Percentiles rank a stretch among this genome's conserved stretches.
Conservation (phyloP, 2,329 filamentous ascomycete species). For the Fusarium avenaceum region DNA sequence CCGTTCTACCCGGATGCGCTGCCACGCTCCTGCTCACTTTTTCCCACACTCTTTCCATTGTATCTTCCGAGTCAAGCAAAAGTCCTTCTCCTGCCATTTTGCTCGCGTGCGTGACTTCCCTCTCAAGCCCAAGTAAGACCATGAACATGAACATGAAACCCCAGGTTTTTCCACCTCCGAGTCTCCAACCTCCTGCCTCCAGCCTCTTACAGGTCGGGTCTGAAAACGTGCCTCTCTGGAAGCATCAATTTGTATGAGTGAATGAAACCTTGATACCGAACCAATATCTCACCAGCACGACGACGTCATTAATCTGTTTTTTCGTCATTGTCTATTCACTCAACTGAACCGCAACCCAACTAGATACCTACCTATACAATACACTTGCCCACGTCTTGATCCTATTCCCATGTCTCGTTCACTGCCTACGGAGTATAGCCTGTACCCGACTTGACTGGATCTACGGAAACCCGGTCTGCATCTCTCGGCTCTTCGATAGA, state of each 20-base stretch:
- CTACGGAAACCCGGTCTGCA: conserved; percentile 33
- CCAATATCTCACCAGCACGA: conserved; percentile 4
- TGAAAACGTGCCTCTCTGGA: conserved; percentile 30
- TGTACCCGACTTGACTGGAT: conserved; percentile 25
- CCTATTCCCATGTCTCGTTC: no score
- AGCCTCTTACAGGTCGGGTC: conserved; percentile 17
- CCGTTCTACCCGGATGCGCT: conserved; percentile 43
- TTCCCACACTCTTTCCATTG: background rate
- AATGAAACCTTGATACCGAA: background rate
- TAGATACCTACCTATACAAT: background rate
- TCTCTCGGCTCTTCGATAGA: conserved; percentile 42
- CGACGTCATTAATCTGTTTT: conserved; percentile 23
- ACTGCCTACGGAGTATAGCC: no score
- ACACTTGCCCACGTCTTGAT: no score
- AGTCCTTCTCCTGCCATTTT: background rate
- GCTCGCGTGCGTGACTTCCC: conserved; percentile 34
- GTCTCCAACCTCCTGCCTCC: conserved; percentile 16
- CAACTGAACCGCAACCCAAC: no score
- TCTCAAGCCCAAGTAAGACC: conserved; percentile 3
- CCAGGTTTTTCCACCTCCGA: conserved; percentile 33
- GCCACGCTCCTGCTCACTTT: background rate
- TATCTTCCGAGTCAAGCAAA: background rate
- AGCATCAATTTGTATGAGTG: conserved; percentile 8
- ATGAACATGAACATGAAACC: conserved; percentile 8
- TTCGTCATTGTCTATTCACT: conserved; percentile 9